Base-by-base conservation (phyloP, 495 filamentous ascomycete genomes). In the Daldinia loculata region DNA sequence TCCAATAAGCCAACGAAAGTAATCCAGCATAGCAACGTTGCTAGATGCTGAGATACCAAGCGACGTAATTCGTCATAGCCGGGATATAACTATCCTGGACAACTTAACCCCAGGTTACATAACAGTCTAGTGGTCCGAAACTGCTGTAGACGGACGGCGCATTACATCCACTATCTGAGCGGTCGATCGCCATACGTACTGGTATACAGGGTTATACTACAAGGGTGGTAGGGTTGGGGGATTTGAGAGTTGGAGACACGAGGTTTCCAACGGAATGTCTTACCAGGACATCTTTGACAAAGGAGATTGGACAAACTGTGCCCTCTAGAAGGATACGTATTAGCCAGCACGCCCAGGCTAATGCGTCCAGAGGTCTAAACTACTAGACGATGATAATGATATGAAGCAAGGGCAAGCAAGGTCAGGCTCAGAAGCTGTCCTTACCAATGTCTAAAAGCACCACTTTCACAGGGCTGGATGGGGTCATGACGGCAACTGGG, bases 251-350 rank as follows among this genome's bases (percentile, higher is more conserved):
- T 61, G 66, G 70, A 69, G 66, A 58, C 51, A 59, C 56, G 57
- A 66, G 29, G 29, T 63, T 51, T 36, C 55, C 55, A 61, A 17
- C 45, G 48, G 69, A 24, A 70, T 68, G 74, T 74, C 89, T 85
- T 83, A 91, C 89, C 78, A 91, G 80, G 64, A 87, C 85, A 71
- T 90, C 87, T 78, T 91, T 90, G 79, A 91, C 89, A 77, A 91
- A 91, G 73, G 86, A 88, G 71, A 91, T 90, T 73, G 87, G 87
- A 73, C 88, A 90, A 59, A 91, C 86, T 26, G 89, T 91, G 67
- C 89, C 89, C 82, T 91, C 89, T 91, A 76, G 63, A 56, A 56
- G 43, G 57, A 71, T 64, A 76, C 66, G 67, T 75, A 79, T 84
- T 82, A 83, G 81, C 78, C 69, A 79, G 70, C 67, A 72, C 61